Evolutionary conservation across 148 eudicot species (phyloP).

Genomic region (Fallopia convolvulus): DNA sequence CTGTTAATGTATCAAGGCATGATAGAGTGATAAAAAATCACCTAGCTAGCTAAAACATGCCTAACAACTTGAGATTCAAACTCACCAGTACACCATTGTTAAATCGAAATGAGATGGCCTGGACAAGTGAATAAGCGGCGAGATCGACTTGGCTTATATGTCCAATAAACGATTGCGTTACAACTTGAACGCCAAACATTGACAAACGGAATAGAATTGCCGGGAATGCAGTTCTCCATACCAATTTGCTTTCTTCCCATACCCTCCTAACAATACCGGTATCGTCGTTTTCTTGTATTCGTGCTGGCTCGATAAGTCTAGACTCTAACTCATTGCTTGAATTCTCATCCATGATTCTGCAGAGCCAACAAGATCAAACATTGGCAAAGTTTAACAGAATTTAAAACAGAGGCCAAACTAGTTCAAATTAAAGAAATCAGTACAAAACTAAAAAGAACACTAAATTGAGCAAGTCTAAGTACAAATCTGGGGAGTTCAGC

Average conservation of each 20-base stretch:
- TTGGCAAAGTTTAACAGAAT: too few relatives aligned
- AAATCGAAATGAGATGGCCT: neutral
- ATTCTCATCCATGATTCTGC: neutral
- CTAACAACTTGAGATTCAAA: neutral
- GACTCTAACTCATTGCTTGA: neutral
- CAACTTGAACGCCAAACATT: neutral
- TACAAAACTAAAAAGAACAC: too few relatives aligned
- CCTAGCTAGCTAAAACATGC: neutral
- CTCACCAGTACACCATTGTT: slow-evolving; percentile 1
- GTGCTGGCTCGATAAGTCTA: neutral
- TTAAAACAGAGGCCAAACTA: too few relatives aligned
- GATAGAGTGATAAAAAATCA: too few relatives aligned
- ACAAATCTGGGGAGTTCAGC: too few relatives aligned
- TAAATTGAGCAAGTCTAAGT: too few relatives aligned
- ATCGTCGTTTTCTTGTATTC: neutral
- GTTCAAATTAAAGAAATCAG: too few relatives aligned
- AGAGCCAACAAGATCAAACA: too few relatives aligned
- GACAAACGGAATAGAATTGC: neutral
- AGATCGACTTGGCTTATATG: slow-evolving; percentile 1
- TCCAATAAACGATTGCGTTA: slow-evolving; percentile 1
- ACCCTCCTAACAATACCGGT: neutral
- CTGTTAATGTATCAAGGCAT: too few relatives aligned
- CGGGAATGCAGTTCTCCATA: neutral
- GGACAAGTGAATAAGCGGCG: neutral
- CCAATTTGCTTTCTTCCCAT: neutral